A percentile compares a stretch with the other conserved stretches of the same genome.
Evolutionary conservation across 202 grass and related monocot species (phyloP).

Genomic region (Setaria italica): DNA sequence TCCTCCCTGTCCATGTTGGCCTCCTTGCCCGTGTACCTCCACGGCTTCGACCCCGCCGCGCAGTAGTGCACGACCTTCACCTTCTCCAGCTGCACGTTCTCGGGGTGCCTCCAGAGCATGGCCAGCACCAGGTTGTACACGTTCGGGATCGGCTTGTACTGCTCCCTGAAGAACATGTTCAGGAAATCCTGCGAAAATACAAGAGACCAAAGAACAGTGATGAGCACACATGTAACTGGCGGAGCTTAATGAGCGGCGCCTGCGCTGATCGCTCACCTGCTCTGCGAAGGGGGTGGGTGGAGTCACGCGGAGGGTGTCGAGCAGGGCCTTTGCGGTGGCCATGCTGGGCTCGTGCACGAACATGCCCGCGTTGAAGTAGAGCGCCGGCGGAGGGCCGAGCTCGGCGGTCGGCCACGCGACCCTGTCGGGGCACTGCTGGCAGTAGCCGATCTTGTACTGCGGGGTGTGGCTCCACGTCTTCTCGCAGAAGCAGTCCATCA

Average conservation of each 20-base stretch:
- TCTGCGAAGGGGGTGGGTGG: constrained; percentile 79
- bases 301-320: constrained; percentile 62
- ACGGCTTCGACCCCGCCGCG: constrained; percentile 94
- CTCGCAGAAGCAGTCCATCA: constrained; percentile 99
- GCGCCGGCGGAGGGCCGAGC: constrained; percentile 71
- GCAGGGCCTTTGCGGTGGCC: constrained; percentile 60
- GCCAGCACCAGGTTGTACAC: constrained; percentile 90
- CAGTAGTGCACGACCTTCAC: constrained; percentile 97
- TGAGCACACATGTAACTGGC: background rate
- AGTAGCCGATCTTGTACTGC: constrained; percentile 89
- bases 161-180: constrained; percentile 91
- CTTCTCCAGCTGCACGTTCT: constrained; percentile 89
- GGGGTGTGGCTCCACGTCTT: constrained; percentile 91
- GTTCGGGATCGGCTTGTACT: constrained; percentile 82
- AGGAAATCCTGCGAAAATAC: constrained; percentile 68
- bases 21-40: constrained; percentile 94
- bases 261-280: constrained; percentile 51
- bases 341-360: constrained; percentile 91
- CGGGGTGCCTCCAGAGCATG: constrained; percentile 96
- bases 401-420: constrained; percentile 74
- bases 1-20: constrained; percentile 90
- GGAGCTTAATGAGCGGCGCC: no score
- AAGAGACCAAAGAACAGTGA: background rate
- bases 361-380: constrained; percentile 99
- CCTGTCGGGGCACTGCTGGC: constrained; percentile 87